phyloP scores from a whole-genome alignment of 805 yeast genomes.

The Teunomyces aglyptinius region DNA sequence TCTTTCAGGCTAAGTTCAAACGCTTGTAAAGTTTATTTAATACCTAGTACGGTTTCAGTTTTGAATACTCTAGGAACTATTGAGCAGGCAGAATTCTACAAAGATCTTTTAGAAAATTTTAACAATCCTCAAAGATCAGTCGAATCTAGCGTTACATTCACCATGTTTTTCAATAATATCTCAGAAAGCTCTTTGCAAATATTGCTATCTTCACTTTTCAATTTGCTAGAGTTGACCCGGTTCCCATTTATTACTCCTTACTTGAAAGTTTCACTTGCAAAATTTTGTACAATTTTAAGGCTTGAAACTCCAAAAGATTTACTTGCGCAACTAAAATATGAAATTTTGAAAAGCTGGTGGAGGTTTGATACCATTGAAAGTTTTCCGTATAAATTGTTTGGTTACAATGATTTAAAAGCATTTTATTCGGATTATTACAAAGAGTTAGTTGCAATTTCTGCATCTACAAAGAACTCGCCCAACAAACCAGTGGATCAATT shows the following conservation, averaged over 20 bases:
- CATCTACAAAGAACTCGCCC: conserved; percentile 17
- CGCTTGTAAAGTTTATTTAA: conserved; percentile 18
- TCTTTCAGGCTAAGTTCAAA: conserved; percentile 14
- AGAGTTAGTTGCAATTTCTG: conserved; percentile 38
- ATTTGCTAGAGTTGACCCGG: conserved; percentile 40
- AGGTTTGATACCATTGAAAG: conserved; percentile 25
- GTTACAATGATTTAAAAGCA: conserved; percentile 22
- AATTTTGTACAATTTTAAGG: conserved; percentile 18
- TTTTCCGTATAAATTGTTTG: conserved; percentile 45
- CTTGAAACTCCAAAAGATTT: conserved; percentile 15
- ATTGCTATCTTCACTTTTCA: conserved; percentile 35
- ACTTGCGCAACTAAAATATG: conserved; percentile 29
- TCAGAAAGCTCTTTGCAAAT: conserved; percentile 30
- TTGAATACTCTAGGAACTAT: conserved; percentile 7
- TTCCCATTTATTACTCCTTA: conserved; percentile 30
- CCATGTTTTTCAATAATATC: conserved; percentile 31
- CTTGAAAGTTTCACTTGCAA: conserved; percentile 22
- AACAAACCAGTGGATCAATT: not conserved
- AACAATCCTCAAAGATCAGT: conserved; percentile 33
- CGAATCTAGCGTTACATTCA: conserved; percentile 40
- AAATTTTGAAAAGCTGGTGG: conserved; percentile 46
- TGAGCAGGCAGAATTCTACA: conserved; percentile 27
- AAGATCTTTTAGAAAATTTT: conserved; percentile 27
- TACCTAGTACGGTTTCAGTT: conserved; percentile 11
- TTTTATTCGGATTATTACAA: conserved; percentile 34